Evolutionary conservation across 768 basidiomycete genomes (phyloP).

Genomic region (Amanita inopinata): DNA sequence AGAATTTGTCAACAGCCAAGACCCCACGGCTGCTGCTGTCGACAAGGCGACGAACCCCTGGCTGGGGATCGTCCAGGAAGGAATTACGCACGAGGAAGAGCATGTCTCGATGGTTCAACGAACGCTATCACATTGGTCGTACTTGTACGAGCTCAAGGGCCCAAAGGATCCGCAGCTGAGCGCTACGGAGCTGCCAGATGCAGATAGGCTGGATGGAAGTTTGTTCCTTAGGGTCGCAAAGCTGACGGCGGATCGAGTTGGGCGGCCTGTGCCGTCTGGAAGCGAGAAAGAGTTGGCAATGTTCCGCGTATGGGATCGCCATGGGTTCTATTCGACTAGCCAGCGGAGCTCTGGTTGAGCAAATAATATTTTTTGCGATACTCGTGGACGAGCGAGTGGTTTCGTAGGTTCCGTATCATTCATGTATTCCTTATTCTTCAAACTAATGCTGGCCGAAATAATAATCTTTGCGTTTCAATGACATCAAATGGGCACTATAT

Average conservation of each 20-base stretch:
- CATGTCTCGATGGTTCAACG: conserved; percentile 39
- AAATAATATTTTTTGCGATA: too few relatives aligned
- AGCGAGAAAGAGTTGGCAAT: conserved; percentile 15
- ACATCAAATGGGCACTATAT: too few relatives aligned
- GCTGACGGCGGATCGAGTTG: conserved; percentile 30
- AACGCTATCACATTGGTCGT: conserved; percentile 39
- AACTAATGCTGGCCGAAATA: too few relatives aligned
- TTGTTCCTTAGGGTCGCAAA: conserved; percentile 48
- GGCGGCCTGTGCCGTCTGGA: conserved; percentile 12
- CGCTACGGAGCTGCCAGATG: conserved; percentile 30
- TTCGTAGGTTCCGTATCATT: too few relatives aligned
- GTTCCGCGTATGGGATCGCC: conserved; percentile 16
- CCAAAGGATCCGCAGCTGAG: conserved; percentile 1
- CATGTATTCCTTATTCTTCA: too few relatives aligned
- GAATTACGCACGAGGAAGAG: conserved; percentile 49
- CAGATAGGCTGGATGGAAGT: conserved; percentile 42
- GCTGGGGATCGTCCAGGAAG: conserved; percentile 40
- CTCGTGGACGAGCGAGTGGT: too few relatives aligned
- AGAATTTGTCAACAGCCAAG: conserved; percentile 25
- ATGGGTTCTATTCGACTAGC: conserved; percentile 16
- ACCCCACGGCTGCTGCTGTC: too few relatives aligned
- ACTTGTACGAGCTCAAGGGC: conserved; percentile 32
- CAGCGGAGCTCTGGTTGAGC: too few relatives aligned
- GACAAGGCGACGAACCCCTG: conserved; percentile 36
- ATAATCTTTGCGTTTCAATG: too few relatives aligned